phyloP scores from a whole-genome alignment of 768 basidiomycete genomes.

The Leucosporidium scottii region DNA sequence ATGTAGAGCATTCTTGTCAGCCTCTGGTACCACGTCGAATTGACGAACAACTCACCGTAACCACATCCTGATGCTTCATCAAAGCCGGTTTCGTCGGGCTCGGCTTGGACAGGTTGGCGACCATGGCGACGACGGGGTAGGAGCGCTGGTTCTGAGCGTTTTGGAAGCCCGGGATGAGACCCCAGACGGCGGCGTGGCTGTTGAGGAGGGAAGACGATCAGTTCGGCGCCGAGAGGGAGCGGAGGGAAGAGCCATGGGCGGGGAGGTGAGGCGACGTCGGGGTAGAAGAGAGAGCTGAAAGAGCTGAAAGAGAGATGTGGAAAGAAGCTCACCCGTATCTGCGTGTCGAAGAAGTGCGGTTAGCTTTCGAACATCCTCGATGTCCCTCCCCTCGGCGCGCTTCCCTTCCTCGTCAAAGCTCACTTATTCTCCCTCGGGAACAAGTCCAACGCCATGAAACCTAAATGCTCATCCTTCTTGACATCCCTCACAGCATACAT shows the following conservation, averaged over 20 bases:
- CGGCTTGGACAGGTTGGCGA: constrained; percentile 81
- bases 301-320: too few species aligned
- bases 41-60: background rate
- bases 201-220: too few species aligned
- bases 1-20: constrained; percentile 48
- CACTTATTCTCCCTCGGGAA: constrained; percentile 24
- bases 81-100: constrained; percentile 72
- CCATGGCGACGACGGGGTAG: constrained; percentile 74
- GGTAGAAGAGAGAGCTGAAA: too few species aligned
- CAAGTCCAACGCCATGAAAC: constrained; percentile 80
- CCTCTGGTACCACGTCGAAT: constrained; percentile 43
- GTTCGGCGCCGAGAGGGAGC: too few species aligned
- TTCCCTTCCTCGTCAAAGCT: background rate
- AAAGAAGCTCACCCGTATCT: constrained; percentile 52
- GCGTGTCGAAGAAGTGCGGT: constrained; percentile 16
- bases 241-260: too few species aligned
- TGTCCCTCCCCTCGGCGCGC: too few species aligned
- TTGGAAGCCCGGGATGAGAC: constrained; percentile 60
- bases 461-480: constrained; percentile 44
- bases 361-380: background rate
- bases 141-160: constrained; percentile 52
- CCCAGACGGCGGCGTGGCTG: constrained; percentile 73
- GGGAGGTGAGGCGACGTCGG: too few species aligned
- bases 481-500: constrained; percentile 68
- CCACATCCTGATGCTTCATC: constrained; percentile 48